Base-by-base conservation (phyloP, 495 filamentous ascomycete genomes). In the Penicillium egyptiacum region DNA sequence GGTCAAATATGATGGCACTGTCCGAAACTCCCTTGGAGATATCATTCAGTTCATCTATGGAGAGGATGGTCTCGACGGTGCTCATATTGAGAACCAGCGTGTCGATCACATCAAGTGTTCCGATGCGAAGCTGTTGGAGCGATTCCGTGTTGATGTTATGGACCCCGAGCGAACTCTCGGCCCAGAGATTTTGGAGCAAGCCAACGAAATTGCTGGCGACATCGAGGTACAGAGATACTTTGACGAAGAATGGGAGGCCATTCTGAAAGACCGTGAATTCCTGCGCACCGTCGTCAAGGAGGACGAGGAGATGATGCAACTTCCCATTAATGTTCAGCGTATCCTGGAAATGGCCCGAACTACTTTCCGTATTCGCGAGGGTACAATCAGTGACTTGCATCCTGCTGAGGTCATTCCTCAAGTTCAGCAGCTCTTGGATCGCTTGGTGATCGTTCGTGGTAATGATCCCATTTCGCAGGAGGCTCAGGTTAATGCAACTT, bases 31-130 rank as follows among this genome's bases (percentile, higher is more conserved):
- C 26, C 81, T 97, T 33, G 93, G 93, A 33, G 94, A 98, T 69
- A 89, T 99, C 61, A 89, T 99, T 50, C 93, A 99, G 72, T 98
- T 98, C 75, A 79, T 96, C 50, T 99, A 99, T 58, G 94, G 94
- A 61, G 95, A 99, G 70, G 94, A 99, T 71, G 94, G 94, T 61
- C 81, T 97, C 5, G 94, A 99, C 66, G 94, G 87, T 66, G 84
- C 86, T 45, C 80, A 85, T 60, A 98, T 99, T 53, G 94, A 99
- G 72, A 86, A 91, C 56, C 95, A 99, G 68, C 79, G 82, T 12
- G 84, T 99, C 52, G 91, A 96, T 64, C 86, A 88, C 69, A 88
- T 97, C 65, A 84, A 81, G 53, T 83, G 88, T 64, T 89, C 88
- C 22, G 78, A 88, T 61, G 72, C 76, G 30, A 80, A 83, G 41